These are phyloP conservation scores for Arachis hypogaea DNA, from an alignment of 306 rosid genomes.

Conservation along the genomic window DNA sequence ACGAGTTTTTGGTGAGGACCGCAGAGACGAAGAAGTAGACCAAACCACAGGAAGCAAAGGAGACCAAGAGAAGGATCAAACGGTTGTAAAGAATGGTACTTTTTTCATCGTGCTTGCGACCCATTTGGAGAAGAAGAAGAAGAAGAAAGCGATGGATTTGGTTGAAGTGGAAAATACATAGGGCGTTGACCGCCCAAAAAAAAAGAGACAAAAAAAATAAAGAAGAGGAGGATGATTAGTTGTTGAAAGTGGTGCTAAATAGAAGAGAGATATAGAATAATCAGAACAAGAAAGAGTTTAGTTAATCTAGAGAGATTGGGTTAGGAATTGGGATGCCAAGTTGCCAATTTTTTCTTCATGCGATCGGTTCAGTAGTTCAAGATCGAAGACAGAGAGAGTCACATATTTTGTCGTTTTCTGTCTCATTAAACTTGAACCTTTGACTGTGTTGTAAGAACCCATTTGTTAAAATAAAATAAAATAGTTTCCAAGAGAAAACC, in stretches of 20 bases:
- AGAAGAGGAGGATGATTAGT: neutral
- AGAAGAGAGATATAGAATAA: no score
- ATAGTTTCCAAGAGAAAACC: neutral
- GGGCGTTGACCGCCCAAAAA: conserved; percentile 51
- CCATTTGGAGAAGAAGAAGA: conserved; percentile 55
- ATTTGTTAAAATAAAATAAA: neutral
- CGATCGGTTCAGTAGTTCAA: neutral
- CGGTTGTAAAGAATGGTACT: conserved; percentile 46
- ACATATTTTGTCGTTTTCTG: conserved; percentile 3
- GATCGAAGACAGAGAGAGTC: conserved; percentile 10
- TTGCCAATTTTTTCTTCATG: neutral
- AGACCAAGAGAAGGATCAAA: conserved; percentile 49
- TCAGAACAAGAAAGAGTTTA: no score
- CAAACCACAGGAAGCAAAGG: conserved; percentile 59
- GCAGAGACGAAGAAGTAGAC: conserved; percentile 63
- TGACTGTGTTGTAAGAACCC: conserved; percentile 26
- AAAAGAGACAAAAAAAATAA: neutral
- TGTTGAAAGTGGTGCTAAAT: no score
- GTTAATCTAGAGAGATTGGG: no score
- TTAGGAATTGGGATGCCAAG: no score
- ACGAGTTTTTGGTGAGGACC: conserved; percentile 40
- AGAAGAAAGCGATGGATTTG: conserved; percentile 18
- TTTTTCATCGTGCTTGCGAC: conserved; percentile 61
- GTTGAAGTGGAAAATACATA: conserved; percentile 18
- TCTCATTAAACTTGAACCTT: neutral